phyloP scores from a whole-genome alignment of 73 alveolate genomes.

The Paramecium caudatum region DNA sequence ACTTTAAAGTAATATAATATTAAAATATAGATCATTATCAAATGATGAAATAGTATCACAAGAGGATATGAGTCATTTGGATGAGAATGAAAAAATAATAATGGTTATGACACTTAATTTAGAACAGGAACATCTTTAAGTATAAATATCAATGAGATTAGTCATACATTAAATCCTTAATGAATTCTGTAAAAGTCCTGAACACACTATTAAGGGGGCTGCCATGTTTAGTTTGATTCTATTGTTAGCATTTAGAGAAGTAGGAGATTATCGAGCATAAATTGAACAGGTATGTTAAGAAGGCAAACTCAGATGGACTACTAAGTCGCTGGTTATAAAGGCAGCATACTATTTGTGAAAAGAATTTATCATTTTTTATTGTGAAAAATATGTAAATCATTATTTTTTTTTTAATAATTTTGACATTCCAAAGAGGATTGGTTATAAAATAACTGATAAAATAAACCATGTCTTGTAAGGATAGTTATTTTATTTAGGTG shows the following conservation, averaged over 20 bases:
- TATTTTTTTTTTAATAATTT: conserved; percentile 1
- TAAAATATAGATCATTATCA: background rate
- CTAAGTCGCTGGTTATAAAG: conserved; percentile 36
- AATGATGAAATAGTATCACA: conserved; percentile 34
- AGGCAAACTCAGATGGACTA: background rate
- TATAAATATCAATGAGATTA: background rate
- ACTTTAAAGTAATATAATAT: background rate
- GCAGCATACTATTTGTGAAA: conserved; percentile 50
- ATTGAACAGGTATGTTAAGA: conserved; percentile 54
- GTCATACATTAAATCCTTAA: conserved; percentile 23
- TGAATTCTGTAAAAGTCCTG: conserved; percentile 68
- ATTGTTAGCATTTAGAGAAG: conserved; percentile 51
- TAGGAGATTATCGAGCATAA: conserved; percentile 13
- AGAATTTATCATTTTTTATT: too few species aligned
- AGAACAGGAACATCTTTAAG: conserved; percentile 42
- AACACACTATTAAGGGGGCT: conserved; percentile 57
- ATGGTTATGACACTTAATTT: conserved; percentile 24
- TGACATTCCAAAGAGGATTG: conserved; percentile 2
- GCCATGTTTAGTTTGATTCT: conserved; percentile 62
- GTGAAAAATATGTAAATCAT: too few species aligned
- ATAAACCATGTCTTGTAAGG: background rate
- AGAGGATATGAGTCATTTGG: conserved; percentile 1
- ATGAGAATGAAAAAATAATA: conserved; percentile 58
- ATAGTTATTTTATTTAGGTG: background rate
- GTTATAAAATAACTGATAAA: background rate